Evolutionary conservation across 2,329 filamentous ascomycete genomes (phyloP).

Genomic region (Lizonia empirigonia): DNA sequence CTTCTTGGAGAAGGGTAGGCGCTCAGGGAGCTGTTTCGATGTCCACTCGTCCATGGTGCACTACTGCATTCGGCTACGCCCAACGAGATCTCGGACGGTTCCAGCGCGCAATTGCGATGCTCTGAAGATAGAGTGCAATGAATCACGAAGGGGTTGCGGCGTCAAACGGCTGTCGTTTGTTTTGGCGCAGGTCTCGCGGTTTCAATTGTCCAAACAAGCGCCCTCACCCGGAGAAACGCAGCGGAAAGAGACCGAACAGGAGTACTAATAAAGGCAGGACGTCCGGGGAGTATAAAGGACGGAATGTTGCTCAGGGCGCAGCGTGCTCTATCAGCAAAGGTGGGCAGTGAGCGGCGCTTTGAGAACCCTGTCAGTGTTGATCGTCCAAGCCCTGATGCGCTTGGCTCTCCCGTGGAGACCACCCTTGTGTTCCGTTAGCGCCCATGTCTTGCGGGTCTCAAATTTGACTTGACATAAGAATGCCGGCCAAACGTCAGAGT

Average conservation of each 20-base stretch:
- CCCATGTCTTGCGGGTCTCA: constrained; percentile 13
- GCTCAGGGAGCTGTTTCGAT: constrained; percentile 49
- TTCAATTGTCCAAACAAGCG: constrained; percentile 28
- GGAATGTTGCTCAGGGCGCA: constrained; percentile 18
- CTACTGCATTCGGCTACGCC: constrained; percentile 29
- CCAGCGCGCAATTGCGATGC: constrained; percentile 13
- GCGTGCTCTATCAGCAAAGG: constrained; percentile 15
- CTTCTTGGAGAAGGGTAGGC: constrained; percentile 61
- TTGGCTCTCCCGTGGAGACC: constrained; percentile 16
- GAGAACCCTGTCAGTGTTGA: constrained; percentile 19
- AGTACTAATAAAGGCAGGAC: constrained; percentile 11
- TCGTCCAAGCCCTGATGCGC: constrained; percentile 14
- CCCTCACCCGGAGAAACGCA: constrained; percentile 36
- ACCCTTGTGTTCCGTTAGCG: constrained; percentile 12
- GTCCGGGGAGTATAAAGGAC: constrained; percentile 18
- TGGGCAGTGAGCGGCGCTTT: constrained; percentile 20
- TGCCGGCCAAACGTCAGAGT: background rate
- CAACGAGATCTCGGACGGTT: constrained; percentile 13
- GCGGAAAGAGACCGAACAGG: constrained; percentile 26
- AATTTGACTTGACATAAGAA: constrained; percentile 8
- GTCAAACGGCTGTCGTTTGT: constrained; percentile 16
- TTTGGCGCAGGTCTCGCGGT: constrained; percentile 18
- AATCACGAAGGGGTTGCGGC: constrained; percentile 15
- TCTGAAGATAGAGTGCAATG: constrained; percentile 9
- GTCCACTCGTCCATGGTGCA: constrained; percentile 44